Evolutionary conservation across 805 yeast species (phyloP).

Genomic region (Kuraishia piskuri): DNA sequence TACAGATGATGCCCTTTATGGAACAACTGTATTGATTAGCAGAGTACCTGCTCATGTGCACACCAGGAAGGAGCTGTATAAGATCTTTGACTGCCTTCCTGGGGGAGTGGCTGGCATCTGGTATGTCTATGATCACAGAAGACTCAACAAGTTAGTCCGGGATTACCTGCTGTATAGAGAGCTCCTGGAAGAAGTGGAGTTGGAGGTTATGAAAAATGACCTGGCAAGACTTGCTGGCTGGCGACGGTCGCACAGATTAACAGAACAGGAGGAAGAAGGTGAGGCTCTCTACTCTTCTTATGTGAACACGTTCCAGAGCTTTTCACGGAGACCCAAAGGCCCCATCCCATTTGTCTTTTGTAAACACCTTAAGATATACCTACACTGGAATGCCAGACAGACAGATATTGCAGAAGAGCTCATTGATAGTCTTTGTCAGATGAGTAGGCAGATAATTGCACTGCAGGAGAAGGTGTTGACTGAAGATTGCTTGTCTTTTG

Average conservation of each 20-base stretch:
- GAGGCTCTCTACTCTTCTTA: neutral
- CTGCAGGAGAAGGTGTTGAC: conserved; percentile 4
- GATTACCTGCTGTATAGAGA: conserved; percentile 20
- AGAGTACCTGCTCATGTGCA: conserved; percentile 33
- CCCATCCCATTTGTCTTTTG: neutral
- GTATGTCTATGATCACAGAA: conserved; percentile 41
- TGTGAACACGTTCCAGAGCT: neutral
- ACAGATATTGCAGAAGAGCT: neutral
- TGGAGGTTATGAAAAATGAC: conserved; percentile 25
- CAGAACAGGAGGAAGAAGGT: neutral
- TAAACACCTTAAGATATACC: neutral
- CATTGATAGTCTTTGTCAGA: neutral
- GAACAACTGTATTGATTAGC: conserved; percentile 30
- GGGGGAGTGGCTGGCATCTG: conserved; percentile 51
- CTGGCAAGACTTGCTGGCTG: conserved; percentile 3
- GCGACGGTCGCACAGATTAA: neutral
- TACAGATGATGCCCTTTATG: conserved; percentile 9
- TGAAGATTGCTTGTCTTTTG: conserved; percentile 10
- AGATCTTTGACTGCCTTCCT: conserved; percentile 32
- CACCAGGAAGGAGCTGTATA: conserved; percentile 17
- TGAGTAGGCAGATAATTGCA: neutral
- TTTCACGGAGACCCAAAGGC: neutral
- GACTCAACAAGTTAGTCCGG: conserved; percentile 23
- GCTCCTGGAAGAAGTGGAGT: conserved; percentile 30
- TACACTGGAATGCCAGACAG: neutral